phyloP scores from a whole-genome alignment of 345 rosid genomes.

The Pelargonium nanum region DNA sequence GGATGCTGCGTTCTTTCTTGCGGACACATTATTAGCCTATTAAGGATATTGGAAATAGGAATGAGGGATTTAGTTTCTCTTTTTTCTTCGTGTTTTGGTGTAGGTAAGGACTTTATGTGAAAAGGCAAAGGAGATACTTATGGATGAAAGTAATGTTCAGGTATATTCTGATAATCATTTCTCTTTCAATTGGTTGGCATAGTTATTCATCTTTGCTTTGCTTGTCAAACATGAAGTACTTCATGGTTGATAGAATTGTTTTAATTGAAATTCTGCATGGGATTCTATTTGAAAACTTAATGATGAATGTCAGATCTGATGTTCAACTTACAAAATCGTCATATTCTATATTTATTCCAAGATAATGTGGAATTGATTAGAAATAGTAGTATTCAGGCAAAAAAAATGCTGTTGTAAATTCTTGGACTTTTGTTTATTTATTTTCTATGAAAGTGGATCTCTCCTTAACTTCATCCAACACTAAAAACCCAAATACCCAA shows the following conservation, averaged over 20 bases:
- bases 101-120: constrained; percentile 62
- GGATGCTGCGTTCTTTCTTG: neutral
- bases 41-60: neutral
- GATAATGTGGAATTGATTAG: too few species aligned
- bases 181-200: neutral
- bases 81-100: constrained; percentile 3
- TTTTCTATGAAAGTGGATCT: too few species aligned
- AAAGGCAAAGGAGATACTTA: constrained; percentile 67
- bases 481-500: neutral
- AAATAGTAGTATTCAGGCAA: neutral
- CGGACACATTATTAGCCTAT: neutral
- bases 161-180: constrained; percentile 17
- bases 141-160: constrained; percentile 80
- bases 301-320: too few species aligned
- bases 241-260: neutral
- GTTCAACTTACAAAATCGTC: too few species aligned
- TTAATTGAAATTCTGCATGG: too few species aligned
- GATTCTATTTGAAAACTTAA: too few species aligned
- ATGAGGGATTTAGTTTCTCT: neutral
- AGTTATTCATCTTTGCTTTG: neutral
- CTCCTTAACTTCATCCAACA: too few species aligned
- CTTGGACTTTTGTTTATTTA: too few species aligned
- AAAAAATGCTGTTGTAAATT: too few species aligned
- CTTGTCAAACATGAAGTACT: neutral
- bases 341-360: too few species aligned